Base-by-base conservation (phyloP, 139 green algal species). In the Chlorella sp. region DNA sequence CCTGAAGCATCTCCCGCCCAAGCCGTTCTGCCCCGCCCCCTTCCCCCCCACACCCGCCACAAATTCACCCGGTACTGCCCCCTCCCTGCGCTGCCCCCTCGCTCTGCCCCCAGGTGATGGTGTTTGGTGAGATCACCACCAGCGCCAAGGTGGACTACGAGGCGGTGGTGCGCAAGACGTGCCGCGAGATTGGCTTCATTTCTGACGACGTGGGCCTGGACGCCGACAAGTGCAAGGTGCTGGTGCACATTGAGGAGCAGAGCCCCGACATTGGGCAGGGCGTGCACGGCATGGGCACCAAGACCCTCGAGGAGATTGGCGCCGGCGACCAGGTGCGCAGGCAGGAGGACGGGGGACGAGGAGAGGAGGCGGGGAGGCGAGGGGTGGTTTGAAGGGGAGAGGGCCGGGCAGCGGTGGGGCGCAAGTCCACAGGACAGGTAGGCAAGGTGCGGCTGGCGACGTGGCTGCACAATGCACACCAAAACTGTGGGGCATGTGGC, bases 91-190 rank as follows among this genome's bases (percentile, higher is more conserved):
- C 77, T 24, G 7, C 2, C 34, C 26, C n/a, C 1, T 36, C 48
- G 4, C 42, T 24, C 32, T 71, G 0, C 81, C 60, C 26, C 28
- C 86, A 90, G 86, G 97, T 99, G 91, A 99, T 99, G 98, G 96
- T 99, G 28, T 99, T 99, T 89, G 98, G 98, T 83, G 98, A 99
- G 95, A 99, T 99, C 95, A 99, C 98, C 84, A 99, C 98, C 90
- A 97, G 96, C 90, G 98, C 98, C 86, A 99, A 99, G 95, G 97
- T 99, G 34, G 98, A 99, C 95, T 99, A 99, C 92, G 98, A 99
- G 96, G 95, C 96, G 30, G 73, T 95, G 68, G 96, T 98, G 48
- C 92, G 96, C 69, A 91, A 98, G 71, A 97, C 95, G 73, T 93
- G 90, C 88, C 89, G 93, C 71, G 96, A 98, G 53, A 98, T 99